Evolutionary conservation across 2,329 filamentous ascomycete genomes (phyloP).

Genomic region (Penicillium sp.): DNA sequence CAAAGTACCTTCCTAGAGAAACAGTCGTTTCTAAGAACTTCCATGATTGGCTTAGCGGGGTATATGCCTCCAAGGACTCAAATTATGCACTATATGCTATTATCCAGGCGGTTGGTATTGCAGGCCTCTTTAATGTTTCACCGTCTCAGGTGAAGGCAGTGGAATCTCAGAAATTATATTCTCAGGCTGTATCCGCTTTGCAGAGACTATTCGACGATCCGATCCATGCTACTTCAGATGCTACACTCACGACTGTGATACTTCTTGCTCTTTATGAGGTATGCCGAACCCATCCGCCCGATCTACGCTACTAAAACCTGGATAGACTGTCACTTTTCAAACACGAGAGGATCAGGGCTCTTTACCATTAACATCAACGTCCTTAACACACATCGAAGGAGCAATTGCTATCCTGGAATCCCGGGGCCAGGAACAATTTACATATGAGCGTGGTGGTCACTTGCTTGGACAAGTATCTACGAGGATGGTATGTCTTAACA

Average conservation of each 20-base stretch:
- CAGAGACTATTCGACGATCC: not conserved
- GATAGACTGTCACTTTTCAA: not conserved
- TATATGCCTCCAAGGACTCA: not conserved
- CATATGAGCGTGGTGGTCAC: not conserved
- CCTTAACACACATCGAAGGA: not conserved
- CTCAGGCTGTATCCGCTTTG: not conserved
- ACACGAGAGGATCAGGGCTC: not conserved
- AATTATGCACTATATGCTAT: not conserved
- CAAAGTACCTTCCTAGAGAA: conserved; percentile 1
- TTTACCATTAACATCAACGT: not conserved
- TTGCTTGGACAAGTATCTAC: not conserved
- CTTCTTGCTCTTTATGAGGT: not conserved
- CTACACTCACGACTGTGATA: not conserved
- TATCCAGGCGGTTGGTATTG: not conserved
- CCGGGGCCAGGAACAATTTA: not conserved
- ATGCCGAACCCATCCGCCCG: not conserved
- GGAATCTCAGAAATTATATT: not conserved
- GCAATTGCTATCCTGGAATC: not conserved
- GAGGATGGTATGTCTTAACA: not conserved
- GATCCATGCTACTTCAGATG: not conserved
- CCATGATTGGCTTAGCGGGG: not conserved
- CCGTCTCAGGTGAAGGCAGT: not conserved
- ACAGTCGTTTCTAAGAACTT: not conserved
- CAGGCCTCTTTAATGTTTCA: not conserved
- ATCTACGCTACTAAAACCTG: not conserved